Evolutionary conservation across 768 basidiomycete genomes (phyloP).

Genomic region (Pisolithus albus): DNA sequence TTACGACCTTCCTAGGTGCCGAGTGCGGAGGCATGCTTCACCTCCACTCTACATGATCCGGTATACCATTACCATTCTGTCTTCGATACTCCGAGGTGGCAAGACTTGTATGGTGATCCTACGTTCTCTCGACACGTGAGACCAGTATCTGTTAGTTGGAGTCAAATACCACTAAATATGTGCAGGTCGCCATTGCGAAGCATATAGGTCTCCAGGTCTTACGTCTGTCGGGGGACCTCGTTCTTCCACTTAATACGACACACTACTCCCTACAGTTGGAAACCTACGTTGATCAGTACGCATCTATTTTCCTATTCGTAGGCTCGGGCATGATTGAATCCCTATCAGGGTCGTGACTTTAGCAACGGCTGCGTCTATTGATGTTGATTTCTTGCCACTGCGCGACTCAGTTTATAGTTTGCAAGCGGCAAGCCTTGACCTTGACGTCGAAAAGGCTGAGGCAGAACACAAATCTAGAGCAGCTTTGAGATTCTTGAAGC

Average conservation of each 20-base stretch:
- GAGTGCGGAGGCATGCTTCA: slow-evolving; percentile 32
- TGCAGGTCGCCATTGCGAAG: slow-evolving; percentile 52
- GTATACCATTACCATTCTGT: slow-evolving; percentile 59
- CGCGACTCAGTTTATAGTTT: slow-evolving; percentile 39
- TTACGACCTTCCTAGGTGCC: slow-evolving; percentile 10
- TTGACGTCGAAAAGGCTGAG: slow-evolving; percentile 52
- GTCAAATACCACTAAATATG: background rate
- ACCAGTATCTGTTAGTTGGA: background rate
- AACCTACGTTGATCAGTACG: slow-evolving; percentile 47
- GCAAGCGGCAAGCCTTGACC: slow-evolving; percentile 41
- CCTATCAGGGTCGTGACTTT: slow-evolving; percentile 26
- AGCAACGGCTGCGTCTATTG: slow-evolving; percentile 14
- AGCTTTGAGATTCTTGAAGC: slow-evolving; percentile 34
- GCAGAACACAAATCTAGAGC: slow-evolving; percentile 45
- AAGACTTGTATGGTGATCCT: slow-evolving; percentile 58
- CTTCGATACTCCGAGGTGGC: slow-evolving; percentile 54
- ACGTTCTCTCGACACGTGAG: slow-evolving; percentile 53
- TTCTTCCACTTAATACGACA: slow-evolving; percentile 64
- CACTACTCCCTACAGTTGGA: slow-evolving; percentile 54
- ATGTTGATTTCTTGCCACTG: slow-evolving; percentile 37
- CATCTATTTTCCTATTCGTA: background rate
- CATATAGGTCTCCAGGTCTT: slow-evolving; percentile 49
- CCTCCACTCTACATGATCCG: slow-evolving; percentile 34
- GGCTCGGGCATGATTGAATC: background rate
- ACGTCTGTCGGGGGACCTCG: slow-evolving; percentile 45